Conservation (phyloP, 805 yeast genomes). For the Saturnispora quitensis region DNA sequence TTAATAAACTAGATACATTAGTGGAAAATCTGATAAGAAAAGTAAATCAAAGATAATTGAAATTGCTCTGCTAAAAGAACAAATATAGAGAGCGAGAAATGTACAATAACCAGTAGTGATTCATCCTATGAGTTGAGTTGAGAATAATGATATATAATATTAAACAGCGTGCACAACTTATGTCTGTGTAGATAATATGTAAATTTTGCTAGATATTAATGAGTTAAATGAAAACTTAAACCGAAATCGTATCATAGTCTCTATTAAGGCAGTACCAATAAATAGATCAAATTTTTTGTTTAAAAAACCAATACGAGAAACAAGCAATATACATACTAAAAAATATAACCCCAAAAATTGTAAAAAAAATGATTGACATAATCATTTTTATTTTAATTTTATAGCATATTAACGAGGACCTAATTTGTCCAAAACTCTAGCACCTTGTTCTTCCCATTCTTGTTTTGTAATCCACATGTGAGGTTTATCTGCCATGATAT, state of each 20-base stretch:
- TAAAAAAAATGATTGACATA: background rate
- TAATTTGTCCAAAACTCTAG: slow-evolving; percentile 72
- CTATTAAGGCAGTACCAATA: background rate
- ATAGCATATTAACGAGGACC: slow-evolving; percentile 67
- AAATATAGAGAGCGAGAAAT: background rate
- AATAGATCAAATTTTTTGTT: background rate
- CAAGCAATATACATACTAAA: background rate
- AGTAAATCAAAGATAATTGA: slow-evolving; percentile 1
- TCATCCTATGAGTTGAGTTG: background rate
- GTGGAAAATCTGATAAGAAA: slow-evolving; percentile 9
- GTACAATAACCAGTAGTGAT: background rate
- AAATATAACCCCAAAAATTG: background rate
- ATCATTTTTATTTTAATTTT: background rate
- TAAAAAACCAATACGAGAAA: background rate
- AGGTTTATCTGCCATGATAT: slow-evolving; percentile 96
- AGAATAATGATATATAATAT: background rate
- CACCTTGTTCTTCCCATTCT: slow-evolving; percentile 97
- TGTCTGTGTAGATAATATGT: background rate
- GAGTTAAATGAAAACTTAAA: too few species aligned
- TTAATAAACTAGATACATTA: slow-evolving; percentile 6
- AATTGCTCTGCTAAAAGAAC: background rate
- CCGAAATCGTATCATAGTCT: background rate
- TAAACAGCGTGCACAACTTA: background rate
- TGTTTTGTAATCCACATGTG: slow-evolving; percentile 96
- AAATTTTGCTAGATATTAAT: background rate